phyloP scores from a whole-genome alignment of 1,284 basidiomycete genomes.

The Puccinia novopanici region DNA sequence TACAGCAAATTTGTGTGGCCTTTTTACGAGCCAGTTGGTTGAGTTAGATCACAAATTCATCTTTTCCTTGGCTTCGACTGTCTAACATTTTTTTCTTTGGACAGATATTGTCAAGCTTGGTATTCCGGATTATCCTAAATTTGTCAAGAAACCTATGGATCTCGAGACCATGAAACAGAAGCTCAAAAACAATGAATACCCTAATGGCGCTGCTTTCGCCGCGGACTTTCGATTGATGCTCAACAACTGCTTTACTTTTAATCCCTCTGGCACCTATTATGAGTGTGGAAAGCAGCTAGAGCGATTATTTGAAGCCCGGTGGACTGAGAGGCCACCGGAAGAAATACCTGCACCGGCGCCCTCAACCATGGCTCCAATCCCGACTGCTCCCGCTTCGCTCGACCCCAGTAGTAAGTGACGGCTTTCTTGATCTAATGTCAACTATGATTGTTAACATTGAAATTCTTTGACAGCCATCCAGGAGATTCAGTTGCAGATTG shows the following conservation, averaged over 20 bases:
- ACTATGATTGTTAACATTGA: too few species aligned
- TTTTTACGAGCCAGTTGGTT: conserved; percentile 90
- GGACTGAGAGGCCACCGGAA: conserved; percentile 70
- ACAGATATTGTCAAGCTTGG: conserved; percentile 75
- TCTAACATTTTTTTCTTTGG: conserved; percentile 25
- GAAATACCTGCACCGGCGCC: conserved; percentile 34
- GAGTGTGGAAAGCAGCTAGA: conserved; percentile 78
- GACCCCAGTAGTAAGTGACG: too few species aligned
- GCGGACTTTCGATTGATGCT: conserved; percentile 93
- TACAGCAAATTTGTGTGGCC: conserved; percentile 73
- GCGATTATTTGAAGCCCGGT: conserved; percentile 85
- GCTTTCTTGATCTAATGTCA: too few species aligned
- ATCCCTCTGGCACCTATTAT: conserved; percentile 82
- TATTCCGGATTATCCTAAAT: conserved; percentile 79
- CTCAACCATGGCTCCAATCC: not conserved
- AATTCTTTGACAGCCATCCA: conserved; percentile 31
- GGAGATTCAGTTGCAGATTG: conserved; percentile 28
- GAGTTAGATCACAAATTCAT: not conserved
- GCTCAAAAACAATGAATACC: conserved; percentile 74
- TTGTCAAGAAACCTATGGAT: conserved; percentile 94
- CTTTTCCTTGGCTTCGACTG: not conserved
- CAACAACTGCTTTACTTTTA: conserved; percentile 88
- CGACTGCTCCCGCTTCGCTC: too few species aligned
- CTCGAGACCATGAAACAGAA: conserved; percentile 81
- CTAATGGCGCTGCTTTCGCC: conserved; percentile 74